phyloP scores from a whole-genome alignment of 352 stramenopile species.

The Thraustotheca clavata region DNA sequence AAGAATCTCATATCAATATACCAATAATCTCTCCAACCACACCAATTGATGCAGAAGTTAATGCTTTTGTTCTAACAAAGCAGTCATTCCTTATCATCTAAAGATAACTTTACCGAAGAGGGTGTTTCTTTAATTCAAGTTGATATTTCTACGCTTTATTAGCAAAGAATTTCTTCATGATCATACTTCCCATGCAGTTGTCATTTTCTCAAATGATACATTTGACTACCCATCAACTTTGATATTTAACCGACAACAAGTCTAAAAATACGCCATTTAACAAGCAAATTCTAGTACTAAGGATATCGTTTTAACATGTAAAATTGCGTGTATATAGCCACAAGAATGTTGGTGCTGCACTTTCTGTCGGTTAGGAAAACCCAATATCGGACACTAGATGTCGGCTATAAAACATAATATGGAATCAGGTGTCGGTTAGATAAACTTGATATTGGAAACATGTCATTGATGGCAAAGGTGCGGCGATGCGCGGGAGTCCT shows the following conservation, averaged over 20 bases:
- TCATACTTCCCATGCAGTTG: neutral
- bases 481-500: conserved; percentile 22
- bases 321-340: no score
- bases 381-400: no score
- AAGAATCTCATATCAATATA: conserved; percentile 14
- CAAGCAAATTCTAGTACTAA: no score
- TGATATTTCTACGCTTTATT: conserved; percentile 68
- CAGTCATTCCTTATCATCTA: neutral
- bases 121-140: conserved; percentile 38
- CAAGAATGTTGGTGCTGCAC: no score
- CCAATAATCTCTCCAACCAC: conserved; percentile 59
- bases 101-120: conserved; percentile 33
- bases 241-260: conserved; percentile 24
- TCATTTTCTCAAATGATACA: neutral
- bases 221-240: neutral
- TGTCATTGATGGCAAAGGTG: no score
- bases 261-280: no score
- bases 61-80: conserved; percentile 43
- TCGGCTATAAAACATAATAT: no score
- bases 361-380: no score
- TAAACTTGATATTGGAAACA: no score
- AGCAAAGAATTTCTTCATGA: no score
- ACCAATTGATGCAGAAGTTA: conserved; percentile 51
- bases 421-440: no score
- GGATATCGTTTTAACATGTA: no score